phyloP scores from a whole-genome alignment of 2,329 filamentous ascomycete genomes.

The Colletotrichum musae region DNA sequence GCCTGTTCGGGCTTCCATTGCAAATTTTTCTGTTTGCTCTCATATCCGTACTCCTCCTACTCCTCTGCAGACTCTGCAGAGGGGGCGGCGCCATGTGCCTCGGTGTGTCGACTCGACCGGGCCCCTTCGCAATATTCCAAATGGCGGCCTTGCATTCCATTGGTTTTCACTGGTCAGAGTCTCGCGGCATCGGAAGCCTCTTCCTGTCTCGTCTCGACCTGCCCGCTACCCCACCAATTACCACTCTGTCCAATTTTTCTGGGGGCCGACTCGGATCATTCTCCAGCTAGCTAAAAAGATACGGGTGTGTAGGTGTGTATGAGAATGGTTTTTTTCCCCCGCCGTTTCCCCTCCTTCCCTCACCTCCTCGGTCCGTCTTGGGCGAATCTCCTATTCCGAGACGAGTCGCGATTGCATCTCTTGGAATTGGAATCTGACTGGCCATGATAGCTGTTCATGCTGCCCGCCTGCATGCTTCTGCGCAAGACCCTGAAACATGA shows the following conservation, averaged over 20 bases:
- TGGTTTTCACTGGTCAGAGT: constrained; percentile 24
- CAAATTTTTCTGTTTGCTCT: constrained; percentile 1
- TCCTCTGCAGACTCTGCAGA: constrained; percentile 5
- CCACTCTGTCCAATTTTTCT: constrained; percentile 26
- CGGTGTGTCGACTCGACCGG: constrained; percentile 21
- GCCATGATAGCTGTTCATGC: too few relatives aligned
- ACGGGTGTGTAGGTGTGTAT: neutral
- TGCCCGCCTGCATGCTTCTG: neutral
- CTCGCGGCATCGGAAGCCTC: constrained; percentile 33
- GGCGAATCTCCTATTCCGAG: constrained; percentile 11
- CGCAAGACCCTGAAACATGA: constrained; percentile 19
- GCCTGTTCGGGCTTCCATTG: constrained; percentile 6
- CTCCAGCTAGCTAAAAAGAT: constrained; percentile 17
- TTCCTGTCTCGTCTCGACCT: constrained; percentile 36
- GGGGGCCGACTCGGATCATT: constrained; percentile 32
- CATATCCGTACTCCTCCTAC: neutral
- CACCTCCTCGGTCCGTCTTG: neutral
- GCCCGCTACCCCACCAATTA: constrained; percentile 28
- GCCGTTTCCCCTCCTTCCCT: neutral
- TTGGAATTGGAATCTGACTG: neutral
- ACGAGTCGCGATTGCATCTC: constrained; percentile 10
- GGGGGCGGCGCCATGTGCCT: constrained; percentile 15
- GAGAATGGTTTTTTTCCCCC: neutral
- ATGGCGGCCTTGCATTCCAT: constrained; percentile 29
- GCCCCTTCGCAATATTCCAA: constrained; percentile 34